These are phyloP conservation scores for Pistacia integerrima DNA, from an alignment of 345 rosid genomes.

Conservation along the genomic window DNA sequence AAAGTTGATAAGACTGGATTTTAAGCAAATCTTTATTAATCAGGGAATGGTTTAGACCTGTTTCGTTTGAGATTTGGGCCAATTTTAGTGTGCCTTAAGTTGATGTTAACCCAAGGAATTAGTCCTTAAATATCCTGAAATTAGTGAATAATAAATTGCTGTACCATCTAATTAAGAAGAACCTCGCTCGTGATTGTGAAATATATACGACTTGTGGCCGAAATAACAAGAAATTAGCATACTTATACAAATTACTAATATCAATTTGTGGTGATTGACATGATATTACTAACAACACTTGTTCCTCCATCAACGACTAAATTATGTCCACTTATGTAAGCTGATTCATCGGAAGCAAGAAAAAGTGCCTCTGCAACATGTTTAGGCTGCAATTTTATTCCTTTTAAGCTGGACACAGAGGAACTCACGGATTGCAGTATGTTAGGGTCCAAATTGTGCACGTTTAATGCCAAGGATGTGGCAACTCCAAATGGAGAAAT, in stretches of 20 bases:
- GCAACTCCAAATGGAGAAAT: not conserved
- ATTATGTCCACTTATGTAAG: not conserved
- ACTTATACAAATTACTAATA: too few relatives aligned
- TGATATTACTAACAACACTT: not conserved
- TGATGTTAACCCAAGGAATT: too few relatives aligned
- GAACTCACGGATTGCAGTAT: not conserved
- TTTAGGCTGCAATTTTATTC: not conserved
- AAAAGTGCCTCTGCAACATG: constrained; percentile 6
- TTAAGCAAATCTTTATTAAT: too few relatives aligned
- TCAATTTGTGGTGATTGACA: not conserved
- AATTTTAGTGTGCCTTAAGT: too few relatives aligned
- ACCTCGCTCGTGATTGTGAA: too few relatives aligned
- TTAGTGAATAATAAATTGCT: too few relatives aligned
- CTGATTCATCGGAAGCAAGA: not conserved
- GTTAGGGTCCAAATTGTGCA: not conserved
- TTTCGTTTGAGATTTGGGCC: not conserved
- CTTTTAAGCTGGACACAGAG: not conserved
- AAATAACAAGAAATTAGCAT: not conserved
- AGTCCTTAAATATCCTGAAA: too few relatives aligned
- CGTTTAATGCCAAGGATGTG: not conserved
- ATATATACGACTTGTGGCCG: not conserved
- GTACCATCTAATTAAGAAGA: too few relatives aligned
- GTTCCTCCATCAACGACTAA: not conserved
- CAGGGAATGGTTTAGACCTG: not conserved
- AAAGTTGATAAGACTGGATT: too few relatives aligned